Conservation (phyloP, 371 early-diverging fungal species). For the Mucor velutinosus region DNA sequence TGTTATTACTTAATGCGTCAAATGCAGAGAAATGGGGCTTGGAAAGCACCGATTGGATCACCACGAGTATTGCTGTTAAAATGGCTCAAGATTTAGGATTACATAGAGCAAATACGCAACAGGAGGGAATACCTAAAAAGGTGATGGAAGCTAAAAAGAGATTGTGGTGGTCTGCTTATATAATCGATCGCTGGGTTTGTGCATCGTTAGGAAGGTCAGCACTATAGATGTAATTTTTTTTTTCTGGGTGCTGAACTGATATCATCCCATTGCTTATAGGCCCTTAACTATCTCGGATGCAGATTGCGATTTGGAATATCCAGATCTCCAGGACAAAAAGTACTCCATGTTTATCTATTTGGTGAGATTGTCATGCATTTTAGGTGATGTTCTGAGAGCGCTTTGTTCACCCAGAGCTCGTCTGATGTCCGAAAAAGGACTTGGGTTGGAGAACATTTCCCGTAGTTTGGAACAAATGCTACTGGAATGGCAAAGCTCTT, state of each 20-base stretch:
- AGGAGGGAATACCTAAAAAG: conserved; percentile 20
- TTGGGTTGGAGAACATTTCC: conserved; percentile 27
- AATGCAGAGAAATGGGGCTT: conserved; percentile 33
- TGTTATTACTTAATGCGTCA: conserved; percentile 25
- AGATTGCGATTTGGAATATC: conserved; percentile 46
- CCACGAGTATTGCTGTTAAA: conserved; percentile 44
- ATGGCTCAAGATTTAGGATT: conserved; percentile 51
- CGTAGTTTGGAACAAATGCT: conserved; percentile 25
- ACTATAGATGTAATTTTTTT: background rate
- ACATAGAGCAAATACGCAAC: conserved; percentile 38
- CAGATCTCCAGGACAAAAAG: conserved; percentile 13
- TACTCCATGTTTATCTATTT: conserved; percentile 23
- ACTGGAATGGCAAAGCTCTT: conserved; percentile 26
- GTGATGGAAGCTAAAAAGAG: conserved; percentile 29
- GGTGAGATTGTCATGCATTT: conserved; percentile 34
- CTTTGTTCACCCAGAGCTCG: conserved; percentile 41
- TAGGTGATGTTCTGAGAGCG: conserved; percentile 36
- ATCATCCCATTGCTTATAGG: conserved; percentile 11
- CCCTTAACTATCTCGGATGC: conserved; percentile 45
- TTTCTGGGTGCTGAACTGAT: background rate
- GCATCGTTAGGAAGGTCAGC: conserved; percentile 48
- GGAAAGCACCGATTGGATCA: conserved; percentile 39
- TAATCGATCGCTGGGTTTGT: conserved; percentile 46
- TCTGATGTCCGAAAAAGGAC: conserved; percentile 22
- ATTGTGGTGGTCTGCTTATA: conserved; percentile 52